A percentile compares a stretch with the other conserved stretches of the same genome.
Conservation (phyloP, 2,329 filamentous ascomycete species). For the Exophiala sp. region DNA sequence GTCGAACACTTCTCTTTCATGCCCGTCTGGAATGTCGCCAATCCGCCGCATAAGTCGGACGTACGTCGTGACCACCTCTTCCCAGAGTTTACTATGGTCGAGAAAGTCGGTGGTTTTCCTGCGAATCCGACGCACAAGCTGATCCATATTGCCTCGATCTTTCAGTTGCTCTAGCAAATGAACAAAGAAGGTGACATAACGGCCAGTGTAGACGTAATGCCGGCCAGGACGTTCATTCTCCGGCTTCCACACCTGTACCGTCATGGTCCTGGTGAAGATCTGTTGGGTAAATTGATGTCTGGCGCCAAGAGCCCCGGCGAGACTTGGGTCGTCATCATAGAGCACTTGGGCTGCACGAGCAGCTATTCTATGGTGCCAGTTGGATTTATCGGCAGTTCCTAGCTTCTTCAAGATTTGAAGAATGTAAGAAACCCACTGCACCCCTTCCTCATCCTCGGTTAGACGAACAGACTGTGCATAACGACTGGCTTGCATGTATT, state of each 20-base stretch:
- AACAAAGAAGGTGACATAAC: conserved; percentile 78
- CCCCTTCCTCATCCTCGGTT: conserved; percentile 45
- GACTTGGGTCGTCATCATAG: conserved; percentile 50
- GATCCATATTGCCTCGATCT: conserved; percentile 70
- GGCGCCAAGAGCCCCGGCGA: conserved; percentile 53
- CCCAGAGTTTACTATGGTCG: conserved; percentile 58
- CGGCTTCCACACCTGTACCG: conserved; percentile 90
- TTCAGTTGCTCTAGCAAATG: conserved; percentile 66
- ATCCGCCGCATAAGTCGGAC: conserved; percentile 53
- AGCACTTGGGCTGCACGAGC: conserved; percentile 58
- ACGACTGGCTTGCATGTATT: conserved; percentile 48
- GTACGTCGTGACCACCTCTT: conserved; percentile 54
- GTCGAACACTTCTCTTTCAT: conserved; percentile 61
- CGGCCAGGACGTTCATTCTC: conserved; percentile 77
- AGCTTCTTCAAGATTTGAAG: conserved; percentile 54
- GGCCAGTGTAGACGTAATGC: conserved; percentile 85
- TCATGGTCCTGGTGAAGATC: conserved; percentile 91
- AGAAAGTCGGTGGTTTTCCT: conserved; percentile 73
- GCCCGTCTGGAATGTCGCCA: conserved; percentile 53
- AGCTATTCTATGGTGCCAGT: conserved; percentile 92
- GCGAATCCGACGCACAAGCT: conserved; percentile 69
- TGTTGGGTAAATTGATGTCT: conserved; percentile 76
- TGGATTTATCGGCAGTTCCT: conserved; percentile 73
- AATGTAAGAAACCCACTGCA: conserved; percentile 57
- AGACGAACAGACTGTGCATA: conserved; percentile 50